Evolutionary conservation across 2,329 filamentous ascomycete genomes (phyloP).

Genomic region (Pseudopyrenochaeta lycopersici): DNA sequence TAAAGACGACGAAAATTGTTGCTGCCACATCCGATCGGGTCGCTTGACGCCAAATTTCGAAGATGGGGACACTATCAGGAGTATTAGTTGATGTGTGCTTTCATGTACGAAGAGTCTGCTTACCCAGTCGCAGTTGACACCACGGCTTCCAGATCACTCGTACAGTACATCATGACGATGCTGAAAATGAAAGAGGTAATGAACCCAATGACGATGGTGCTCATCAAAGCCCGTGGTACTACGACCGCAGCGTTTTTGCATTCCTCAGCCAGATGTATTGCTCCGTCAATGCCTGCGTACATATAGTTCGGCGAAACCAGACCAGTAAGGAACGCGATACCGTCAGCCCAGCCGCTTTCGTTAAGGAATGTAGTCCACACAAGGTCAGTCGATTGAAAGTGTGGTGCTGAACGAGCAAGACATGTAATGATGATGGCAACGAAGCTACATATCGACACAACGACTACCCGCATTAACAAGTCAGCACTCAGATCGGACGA

Average conservation of each 20-base stretch:
- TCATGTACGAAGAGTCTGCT: background rate
- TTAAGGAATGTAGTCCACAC: slow-evolving; percentile 60
- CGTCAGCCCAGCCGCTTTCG: slow-evolving; percentile 53
- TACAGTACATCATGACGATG: slow-evolving; percentile 24
- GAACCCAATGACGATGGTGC: slow-evolving; percentile 42
- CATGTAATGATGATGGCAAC: slow-evolving; percentile 59
- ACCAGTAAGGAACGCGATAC: slow-evolving; percentile 53
- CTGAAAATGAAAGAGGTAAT: slow-evolving; percentile 28
- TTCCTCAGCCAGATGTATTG: slow-evolving; percentile 45
- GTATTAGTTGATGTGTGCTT: background rate
- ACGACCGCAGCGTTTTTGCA: slow-evolving; percentile 32
- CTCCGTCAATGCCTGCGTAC: slow-evolving; percentile 28
- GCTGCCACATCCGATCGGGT: slow-evolving; percentile 20
- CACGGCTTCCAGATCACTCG: slow-evolving; percentile 15
- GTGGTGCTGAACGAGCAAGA: slow-evolving; percentile 49
- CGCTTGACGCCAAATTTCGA: slow-evolving; percentile 28
- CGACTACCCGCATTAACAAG: slow-evolving; percentile 5
- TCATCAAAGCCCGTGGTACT: slow-evolving; percentile 47
- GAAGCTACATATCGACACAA: slow-evolving; percentile 43
- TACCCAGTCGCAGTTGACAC: slow-evolving; percentile 22
- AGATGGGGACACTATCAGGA: slow-evolving; percentile 16
- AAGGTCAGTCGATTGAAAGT: slow-evolving; percentile 33
- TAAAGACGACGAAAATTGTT: slow-evolving; percentile 16
- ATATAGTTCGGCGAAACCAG: slow-evolving; percentile 24
- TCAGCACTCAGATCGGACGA: background rate